A percentile compares a stretch with the other conserved stretches of the same genome.
Evolutionary conservation across 2,329 filamentous ascomycete species (phyloP).

Genomic region (Alternaria postmessia): DNA sequence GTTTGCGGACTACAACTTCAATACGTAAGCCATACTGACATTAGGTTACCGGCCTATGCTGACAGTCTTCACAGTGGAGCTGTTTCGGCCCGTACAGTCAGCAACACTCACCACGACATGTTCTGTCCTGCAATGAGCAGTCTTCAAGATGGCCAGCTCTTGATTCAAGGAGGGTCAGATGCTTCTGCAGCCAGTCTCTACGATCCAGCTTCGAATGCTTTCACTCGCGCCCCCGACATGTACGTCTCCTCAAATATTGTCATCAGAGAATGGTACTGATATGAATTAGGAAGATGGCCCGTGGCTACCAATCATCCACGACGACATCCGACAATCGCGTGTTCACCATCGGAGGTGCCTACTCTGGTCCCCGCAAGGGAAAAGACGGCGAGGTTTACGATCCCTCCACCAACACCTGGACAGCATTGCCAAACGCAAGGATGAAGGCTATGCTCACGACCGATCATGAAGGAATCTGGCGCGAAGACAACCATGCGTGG

Average conservation of each 20-base stretch:
- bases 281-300: slow-evolving; percentile 25
- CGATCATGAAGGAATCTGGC: slow-evolving; percentile 33
- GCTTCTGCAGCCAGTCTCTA: slow-evolving; percentile 34
- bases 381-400: slow-evolving; percentile 38
- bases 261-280: neutral
- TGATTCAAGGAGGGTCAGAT: slow-evolving; percentile 37
- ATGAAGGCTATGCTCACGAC: slow-evolving; percentile 31
- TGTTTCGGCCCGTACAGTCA: slow-evolving; percentile 32
- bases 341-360: slow-evolving; percentile 40
- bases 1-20: slow-evolving; percentile 39
- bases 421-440: slow-evolving; percentile 26
- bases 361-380: slow-evolving; percentile 30
- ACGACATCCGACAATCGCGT: slow-evolving; percentile 32
- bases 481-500: slow-evolving; percentile 38
- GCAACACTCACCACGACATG: slow-evolving; percentile 39
- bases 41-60: neutral
- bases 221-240: slow-evolving; percentile 29
- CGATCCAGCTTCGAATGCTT: slow-evolving; percentile 29
- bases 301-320: slow-evolving; percentile 33
- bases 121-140: slow-evolving; percentile 39
- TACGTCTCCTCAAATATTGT: neutral
- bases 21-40: slow-evolving; percentile 23
- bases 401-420: slow-evolving; percentile 32
- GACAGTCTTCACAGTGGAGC: slow-evolving; percentile 23
- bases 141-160: slow-evolving; percentile 32